Conservation (phyloP, 106 monocot genomes). For the Dendrobium officinale region DNA sequence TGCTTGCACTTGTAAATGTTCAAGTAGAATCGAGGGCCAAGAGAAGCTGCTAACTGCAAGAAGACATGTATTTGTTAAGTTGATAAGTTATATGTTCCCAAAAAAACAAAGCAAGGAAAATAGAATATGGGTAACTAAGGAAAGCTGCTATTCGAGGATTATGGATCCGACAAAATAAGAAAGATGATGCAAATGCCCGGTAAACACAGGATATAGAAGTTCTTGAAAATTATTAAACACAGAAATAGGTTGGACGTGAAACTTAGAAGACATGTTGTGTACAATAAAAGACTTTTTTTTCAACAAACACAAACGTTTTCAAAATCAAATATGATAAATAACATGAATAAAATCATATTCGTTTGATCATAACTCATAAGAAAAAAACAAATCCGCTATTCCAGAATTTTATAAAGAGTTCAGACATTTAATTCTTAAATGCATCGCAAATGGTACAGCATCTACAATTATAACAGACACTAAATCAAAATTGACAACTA, state of each 20-base stretch:
- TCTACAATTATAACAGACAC: no score
- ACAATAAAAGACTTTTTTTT: no score
- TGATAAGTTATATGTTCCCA: neutral
- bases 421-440: no score
- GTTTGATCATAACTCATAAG: no score
- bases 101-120: neutral
- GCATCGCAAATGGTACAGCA: no score
- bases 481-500: no score
- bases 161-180: neutral
- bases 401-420: no score
- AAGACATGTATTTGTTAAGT: neutral
- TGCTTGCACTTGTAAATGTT: constrained; percentile 94
- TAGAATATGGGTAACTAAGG: neutral
- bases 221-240: neutral
- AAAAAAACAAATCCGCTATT: no score
- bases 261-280: neutral
- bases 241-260: neutral
- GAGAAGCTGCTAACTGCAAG: constrained; percentile 85
- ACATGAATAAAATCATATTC: no score
- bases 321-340: no score
- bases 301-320: no score
- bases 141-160: neutral
- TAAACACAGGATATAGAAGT: neutral
- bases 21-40: constrained; percentile 94
- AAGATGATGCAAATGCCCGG: neutral